These are phyloP conservation scores for Metschnikowia sp. DNA, from an alignment of 805 yeast species.

Conservation along the genomic window DNA sequence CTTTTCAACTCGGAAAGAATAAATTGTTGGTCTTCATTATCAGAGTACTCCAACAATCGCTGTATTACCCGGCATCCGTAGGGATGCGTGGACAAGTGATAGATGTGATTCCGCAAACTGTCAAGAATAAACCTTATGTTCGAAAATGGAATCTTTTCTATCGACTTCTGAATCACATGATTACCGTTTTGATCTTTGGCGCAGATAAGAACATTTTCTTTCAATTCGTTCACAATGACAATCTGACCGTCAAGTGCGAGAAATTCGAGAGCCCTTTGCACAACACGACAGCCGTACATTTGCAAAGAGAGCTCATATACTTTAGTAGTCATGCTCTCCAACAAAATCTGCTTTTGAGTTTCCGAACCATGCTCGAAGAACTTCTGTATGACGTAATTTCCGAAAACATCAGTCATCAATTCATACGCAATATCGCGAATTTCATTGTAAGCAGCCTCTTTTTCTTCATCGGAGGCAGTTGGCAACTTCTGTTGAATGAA, in stretches of 20 bases:
- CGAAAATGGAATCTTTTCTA: constrained; percentile 77
- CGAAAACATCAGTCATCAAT: constrained; percentile 94
- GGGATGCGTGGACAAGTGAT: constrained; percentile 89
- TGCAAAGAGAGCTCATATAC: constrained; percentile 77
- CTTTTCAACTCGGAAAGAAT: constrained; percentile 71
- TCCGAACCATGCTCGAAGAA: constrained; percentile 79
- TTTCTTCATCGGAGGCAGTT: constrained; percentile 60
- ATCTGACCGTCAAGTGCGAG: constrained; percentile 63
- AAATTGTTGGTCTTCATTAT: constrained; percentile 56
- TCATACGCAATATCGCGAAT: constrained; percentile 70
- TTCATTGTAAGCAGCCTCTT: constrained; percentile 80
- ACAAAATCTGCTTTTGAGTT: constrained; percentile 64
- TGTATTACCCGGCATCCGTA: constrained; percentile 98
- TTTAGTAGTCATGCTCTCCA: constrained; percentile 69
- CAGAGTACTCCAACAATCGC: constrained; percentile 79
- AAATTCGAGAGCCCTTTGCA: constrained; percentile 86
- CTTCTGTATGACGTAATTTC: constrained; percentile 95
- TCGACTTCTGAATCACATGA: constrained; percentile 94
- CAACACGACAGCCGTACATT: constrained; percentile 98
- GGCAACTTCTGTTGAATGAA: constrained; percentile 89
- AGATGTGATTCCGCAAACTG: constrained; percentile 66
- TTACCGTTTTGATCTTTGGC: constrained; percentile 94
- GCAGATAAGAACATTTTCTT: constrained; percentile 54
- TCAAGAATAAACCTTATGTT: constrained; percentile 68
- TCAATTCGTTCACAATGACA: constrained; percentile 66